Evolutionary conservation across 306 rosid genomes (phyloP), one percentile per base, ranked within the genome.

Genomic region (Chamaecrista fasciculata): DNA sequence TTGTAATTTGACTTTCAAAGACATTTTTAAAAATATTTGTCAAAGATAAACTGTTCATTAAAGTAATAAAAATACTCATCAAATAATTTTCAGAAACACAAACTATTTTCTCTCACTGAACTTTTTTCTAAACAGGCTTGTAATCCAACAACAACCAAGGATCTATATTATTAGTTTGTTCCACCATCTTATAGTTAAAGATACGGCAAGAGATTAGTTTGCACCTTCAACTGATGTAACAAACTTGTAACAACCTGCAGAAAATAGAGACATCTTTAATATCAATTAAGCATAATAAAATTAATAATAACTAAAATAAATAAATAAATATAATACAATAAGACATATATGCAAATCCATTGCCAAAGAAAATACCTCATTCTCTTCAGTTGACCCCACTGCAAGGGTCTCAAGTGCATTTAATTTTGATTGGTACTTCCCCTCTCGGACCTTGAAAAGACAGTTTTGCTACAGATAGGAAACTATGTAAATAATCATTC

Each of bases 211-310:
- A 58, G 52, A 62, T 66, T 52, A 63, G 46, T 70, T 65, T 67
- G 69, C 84, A 93, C 98, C 98, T 90, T 88, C 64, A 93, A 75
- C 71, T 74, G 81, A 68, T 88, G 96, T 82, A 90, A 81, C 86
- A 85, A 90, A 31, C 85, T 74, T 79, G 89, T 67, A 64, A 93
- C 75, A 78, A 86, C 86, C 98, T 93, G 81, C 26, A 72, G 71
- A 79, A 72, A 66, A 67, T 26, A 62, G 62, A 46, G 62, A 55
- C 51, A 69, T 62, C 76, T 39, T 34, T 65, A 50, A 67, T 18
- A 56, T 63, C 65, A 66, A 65, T 68, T 60, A 33, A 75, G 72
- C 51, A 47, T 34, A 61, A 34, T 40, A 64, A 24, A 29, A 6
- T 28, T 28, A 5, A 58, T 18, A 56, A 57, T 29, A 57, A 9